Conservation (phyloP, 177 flowering plant species). For the Tripterygium wilfordii region DNA sequence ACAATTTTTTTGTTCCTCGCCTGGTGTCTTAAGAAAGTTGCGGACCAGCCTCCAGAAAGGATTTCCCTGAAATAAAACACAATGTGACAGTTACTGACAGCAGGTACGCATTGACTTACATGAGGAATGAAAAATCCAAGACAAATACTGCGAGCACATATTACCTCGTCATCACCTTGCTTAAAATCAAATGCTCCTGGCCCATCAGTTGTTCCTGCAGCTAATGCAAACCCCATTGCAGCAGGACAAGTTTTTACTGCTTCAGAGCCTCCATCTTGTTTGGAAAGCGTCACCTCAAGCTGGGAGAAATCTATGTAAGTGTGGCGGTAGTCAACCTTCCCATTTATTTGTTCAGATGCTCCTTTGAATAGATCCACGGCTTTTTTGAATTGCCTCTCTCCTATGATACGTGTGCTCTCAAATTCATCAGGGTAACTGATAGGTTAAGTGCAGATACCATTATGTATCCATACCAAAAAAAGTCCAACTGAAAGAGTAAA, state of each 20-base stretch:
- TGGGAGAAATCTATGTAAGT: slow-evolving; percentile 76
- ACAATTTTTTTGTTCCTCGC: slow-evolving; percentile 66
- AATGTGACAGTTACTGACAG: slow-evolving; percentile 1
- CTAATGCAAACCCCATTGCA: slow-evolving; percentile 97
- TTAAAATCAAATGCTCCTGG: slow-evolving; percentile 98
- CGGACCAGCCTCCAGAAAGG: slow-evolving; percentile 90
- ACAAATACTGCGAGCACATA: background rate
- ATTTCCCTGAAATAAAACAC: slow-evolving; percentile 68
- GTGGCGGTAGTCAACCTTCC: slow-evolving; percentile 83
- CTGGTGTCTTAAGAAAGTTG: slow-evolving; percentile 64
- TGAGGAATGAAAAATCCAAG: background rate
- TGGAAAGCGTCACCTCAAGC: slow-evolving; percentile 65
- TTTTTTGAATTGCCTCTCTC: slow-evolving; percentile 82
- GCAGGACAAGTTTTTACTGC: slow-evolving; percentile 91
- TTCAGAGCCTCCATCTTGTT: slow-evolving; percentile 53
- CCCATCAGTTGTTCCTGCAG: slow-evolving; percentile 99
- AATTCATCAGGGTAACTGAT: slow-evolving; percentile 94
- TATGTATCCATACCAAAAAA: background rate
- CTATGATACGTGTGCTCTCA: slow-evolving; percentile 95
- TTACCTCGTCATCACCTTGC: slow-evolving; percentile 90
- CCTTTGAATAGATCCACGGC: slow-evolving; percentile 72
- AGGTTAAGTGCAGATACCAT: background rate
- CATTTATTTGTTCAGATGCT: slow-evolving; percentile 76
- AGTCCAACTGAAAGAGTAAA: too few species aligned
- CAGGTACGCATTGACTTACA: too few species aligned